Conservation (phyloP, 495 filamentous ascomycete species). For the Xylaria telfairii region DNA sequence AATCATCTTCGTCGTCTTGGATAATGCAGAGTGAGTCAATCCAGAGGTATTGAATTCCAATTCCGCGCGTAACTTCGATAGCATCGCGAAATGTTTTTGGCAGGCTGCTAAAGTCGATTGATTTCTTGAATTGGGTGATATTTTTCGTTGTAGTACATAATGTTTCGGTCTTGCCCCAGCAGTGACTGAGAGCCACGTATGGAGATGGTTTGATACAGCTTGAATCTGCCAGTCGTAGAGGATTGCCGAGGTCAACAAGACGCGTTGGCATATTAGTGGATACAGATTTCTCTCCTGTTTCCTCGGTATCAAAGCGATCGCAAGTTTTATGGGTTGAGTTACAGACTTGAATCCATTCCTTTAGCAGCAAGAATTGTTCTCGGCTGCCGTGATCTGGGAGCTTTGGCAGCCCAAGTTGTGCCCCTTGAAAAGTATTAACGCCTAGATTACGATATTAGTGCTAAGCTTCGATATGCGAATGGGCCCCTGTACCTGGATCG, state of each 20-base stretch:
- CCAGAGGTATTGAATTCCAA: conserved; percentile 40
- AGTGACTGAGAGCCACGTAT: conserved; percentile 5
- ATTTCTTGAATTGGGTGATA: neutral
- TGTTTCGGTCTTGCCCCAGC: neutral
- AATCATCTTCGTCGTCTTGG: conserved; percentile 44
- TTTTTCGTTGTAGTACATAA: neutral
- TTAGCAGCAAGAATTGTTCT: conserved; percentile 16
- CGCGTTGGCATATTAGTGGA: conserved; percentile 33
- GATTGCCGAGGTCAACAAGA: conserved; percentile 35
- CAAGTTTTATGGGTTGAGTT: conserved; percentile 18
- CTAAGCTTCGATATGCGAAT: neutral
- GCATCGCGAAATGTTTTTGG: conserved; percentile 34
- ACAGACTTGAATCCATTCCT: conserved; percentile 31
- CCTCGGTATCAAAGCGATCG: neutral
- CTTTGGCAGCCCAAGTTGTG: conserved; percentile 14
- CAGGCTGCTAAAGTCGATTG: conserved; percentile 24
- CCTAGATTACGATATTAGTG: neutral
- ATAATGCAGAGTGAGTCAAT: conserved; percentile 53
- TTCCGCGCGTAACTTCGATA: conserved; percentile 21
- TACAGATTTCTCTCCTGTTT: neutral
- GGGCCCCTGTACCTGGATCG: neutral
- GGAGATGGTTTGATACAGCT: neutral
- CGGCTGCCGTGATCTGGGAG: conserved; percentile 3
- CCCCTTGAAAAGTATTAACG: neutral
- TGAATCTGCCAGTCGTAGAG: conserved; percentile 24